These are phyloP conservation scores for Chaetoceros muelleri DNA, from an alignment of 108 stramenopile genomes.

Conservation along the genomic window DNA sequence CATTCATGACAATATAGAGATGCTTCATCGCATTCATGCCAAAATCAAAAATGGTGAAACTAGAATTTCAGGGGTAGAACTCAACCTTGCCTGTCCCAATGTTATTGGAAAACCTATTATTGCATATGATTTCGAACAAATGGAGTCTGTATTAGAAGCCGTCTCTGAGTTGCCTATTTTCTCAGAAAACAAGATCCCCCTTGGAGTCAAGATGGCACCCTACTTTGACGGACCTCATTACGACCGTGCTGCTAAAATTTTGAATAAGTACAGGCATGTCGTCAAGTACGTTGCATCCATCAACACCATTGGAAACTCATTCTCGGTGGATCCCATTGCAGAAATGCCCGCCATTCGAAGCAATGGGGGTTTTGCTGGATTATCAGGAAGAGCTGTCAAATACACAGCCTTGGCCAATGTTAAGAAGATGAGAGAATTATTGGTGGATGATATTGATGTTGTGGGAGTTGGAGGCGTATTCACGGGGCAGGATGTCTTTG, in stretches of 20 bases:
- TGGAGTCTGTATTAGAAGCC: constrained; percentile 58
- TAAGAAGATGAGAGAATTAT: constrained; percentile 53
- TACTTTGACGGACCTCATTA: constrained; percentile 85
- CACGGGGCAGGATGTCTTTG: constrained; percentile 68
- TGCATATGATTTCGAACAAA: constrained; percentile 87
- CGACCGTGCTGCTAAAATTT: constrained; percentile 57
- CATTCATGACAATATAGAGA: constrained; percentile 71
- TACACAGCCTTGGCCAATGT: constrained; percentile 86
- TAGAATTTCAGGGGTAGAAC: constrained; percentile 61
- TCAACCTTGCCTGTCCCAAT: constrained; percentile 91
- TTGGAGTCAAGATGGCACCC: constrained; percentile 88
- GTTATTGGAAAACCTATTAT: constrained; percentile 90
- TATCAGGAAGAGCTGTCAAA: constrained; percentile 78
- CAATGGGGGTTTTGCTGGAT: constrained; percentile 78
- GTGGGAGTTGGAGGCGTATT: constrained; percentile 82
- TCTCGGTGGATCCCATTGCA: constrained; percentile 49
- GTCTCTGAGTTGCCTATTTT: constrained; percentile 30
- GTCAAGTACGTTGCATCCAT: constrained; percentile 66
- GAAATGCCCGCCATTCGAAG: constrained; percentile 65
- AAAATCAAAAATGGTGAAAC: constrained; percentile 11
- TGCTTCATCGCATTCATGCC: constrained; percentile 54
- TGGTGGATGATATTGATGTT: constrained; percentile 71
- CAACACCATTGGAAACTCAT: constrained; percentile 85
- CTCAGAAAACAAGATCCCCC: constrained; percentile 12
- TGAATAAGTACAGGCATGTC: constrained; percentile 57